Base-by-base conservation (phyloP, 495 filamentous ascomycete species). In the Aspergillus affinis region DNA sequence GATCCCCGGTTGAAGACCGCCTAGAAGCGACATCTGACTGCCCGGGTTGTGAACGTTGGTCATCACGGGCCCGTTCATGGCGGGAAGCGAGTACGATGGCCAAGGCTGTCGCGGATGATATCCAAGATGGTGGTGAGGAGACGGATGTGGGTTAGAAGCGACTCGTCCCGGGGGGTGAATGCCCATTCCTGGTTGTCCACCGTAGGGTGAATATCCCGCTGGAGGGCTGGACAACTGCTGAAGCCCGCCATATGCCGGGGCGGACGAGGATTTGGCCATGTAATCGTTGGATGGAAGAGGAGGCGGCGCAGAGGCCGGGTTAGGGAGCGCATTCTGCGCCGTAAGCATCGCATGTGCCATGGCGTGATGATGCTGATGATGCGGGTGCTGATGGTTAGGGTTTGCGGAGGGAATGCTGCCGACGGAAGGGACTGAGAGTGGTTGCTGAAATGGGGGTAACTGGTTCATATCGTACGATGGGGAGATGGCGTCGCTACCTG, bases 41-140 rank as follows among this genome's bases (percentile, higher is more conserved):
- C 84, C 84, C 2, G 92, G 92, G 51, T 78, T 86, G 65, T 91
- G 87, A 29, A 91, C 76, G 70, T 93, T 90, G 47, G 89, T 87
- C 78, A 92, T 83, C 13, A 97, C 86, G 0, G 91, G 86, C 0
- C 88, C 89, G 7, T 76, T 74, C 80, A 88, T 82, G 44, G 76
- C 83, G 26, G 84, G 84, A 0, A 85, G 73, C 26, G 76, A 77
- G 63, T 88, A 88, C 3, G 76, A 79, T 12, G 78, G 72, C 68
- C 83, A 84, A 5, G 83, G 79, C 58, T 83, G 80, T 6, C 78
- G 78, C 18, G 36, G 36, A 10, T 72, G 72, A 44, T 74, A 82
- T 48, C 68, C 66, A 20, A 79, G 80, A 70, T 30, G 80, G 77
- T 62, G 86, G 80, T 21, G 79, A 74, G 10, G 76, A 29, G 76